Evolutionary conservation across 2,329 filamentous ascomycete genomes (phyloP).

Genomic region (Pyrenophora teres): DNA sequence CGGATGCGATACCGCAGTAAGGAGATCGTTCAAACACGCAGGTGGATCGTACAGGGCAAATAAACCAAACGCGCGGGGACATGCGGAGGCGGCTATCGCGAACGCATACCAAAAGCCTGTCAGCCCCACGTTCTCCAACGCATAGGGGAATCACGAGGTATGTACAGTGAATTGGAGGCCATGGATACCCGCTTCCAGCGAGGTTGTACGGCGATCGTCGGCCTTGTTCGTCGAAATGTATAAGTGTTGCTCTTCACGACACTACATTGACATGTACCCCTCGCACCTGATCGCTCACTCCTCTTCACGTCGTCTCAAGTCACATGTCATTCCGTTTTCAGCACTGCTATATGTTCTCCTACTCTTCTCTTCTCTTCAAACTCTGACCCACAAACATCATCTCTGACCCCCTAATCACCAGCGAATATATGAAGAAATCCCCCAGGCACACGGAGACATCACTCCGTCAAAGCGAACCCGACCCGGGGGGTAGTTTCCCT

Average conservation of each 20-base stretch:
- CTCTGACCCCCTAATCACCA: neutral
- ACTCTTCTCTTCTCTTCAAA: constrained; percentile 3
- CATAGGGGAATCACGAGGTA: constrained; percentile 44
- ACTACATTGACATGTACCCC: neutral
- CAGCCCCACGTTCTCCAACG: constrained; percentile 17
- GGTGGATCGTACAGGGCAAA: neutral
- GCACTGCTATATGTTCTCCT: neutral
- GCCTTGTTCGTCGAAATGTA: constrained; percentile 12
- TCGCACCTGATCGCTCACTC: neutral
- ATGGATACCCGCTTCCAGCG: neutral
- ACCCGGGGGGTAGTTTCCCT: neutral
- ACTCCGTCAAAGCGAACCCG: constrained; percentile 1
- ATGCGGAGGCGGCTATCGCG: neutral
- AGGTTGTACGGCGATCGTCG: neutral
- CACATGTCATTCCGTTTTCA: neutral
- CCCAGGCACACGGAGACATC: constrained; percentile 4
- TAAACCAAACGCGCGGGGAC: constrained; percentile 1
- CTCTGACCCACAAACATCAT: neutral
- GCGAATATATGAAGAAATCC: constrained; percentile 20
- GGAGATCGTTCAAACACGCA: constrained; percentile 2
- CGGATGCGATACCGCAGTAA: neutral
- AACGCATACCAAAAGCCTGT: constrained; percentile 7
- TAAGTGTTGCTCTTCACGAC: constrained; percentile 13
- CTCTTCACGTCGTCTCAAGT: constrained; percentile 13
- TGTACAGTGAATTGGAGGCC: constrained; percentile 2